These are phyloP conservation scores for Solanum neorickii DNA, from an alignment of 257 asterid species.

Conservation along the genomic window DNA sequence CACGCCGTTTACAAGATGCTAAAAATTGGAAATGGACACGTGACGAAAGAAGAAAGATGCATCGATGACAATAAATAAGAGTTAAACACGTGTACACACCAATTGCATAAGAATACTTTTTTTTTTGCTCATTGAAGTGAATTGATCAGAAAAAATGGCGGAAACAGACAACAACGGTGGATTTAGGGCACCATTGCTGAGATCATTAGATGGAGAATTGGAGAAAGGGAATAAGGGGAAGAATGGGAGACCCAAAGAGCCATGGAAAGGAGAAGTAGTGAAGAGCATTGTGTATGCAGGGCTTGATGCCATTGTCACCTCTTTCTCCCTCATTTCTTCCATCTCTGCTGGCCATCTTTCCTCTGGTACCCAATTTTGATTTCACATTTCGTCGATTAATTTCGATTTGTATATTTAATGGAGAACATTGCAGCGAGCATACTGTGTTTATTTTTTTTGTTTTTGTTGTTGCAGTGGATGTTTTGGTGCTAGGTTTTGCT, in stretches of 20 bases:
- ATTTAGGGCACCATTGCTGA: constrained; percentile 8
- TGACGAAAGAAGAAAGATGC: neutral
- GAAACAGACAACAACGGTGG: neutral
- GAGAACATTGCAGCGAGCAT: neutral
- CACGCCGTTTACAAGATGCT: neutral
- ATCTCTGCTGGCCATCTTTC: constrained; percentile 75
- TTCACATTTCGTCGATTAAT: neutral
- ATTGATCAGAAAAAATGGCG: constrained; percentile 15
- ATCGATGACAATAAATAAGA: neutral
- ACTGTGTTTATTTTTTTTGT: neutral
- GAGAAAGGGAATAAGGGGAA: neutral
- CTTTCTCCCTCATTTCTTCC: constrained; percentile 67
- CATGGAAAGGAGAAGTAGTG: constrained; percentile 59
- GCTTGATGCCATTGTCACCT: constrained; percentile 56
- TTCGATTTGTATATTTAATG: neutral
- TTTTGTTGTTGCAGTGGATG: constrained; percentile 34
- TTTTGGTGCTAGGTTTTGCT: constrained; percentile 59
- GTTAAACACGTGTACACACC: neutral
- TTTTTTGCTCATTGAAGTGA: neutral
- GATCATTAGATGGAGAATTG: neutral
- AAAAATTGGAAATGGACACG: neutral
- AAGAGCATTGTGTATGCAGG: constrained; percentile 70
- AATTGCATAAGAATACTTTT: neutral
- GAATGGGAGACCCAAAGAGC: constrained; percentile 42
- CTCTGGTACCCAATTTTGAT: constrained; percentile 26